Conservation (phyloP, 768 basidiomycete species). For the Candolleomyces eurysporus region DNA sequence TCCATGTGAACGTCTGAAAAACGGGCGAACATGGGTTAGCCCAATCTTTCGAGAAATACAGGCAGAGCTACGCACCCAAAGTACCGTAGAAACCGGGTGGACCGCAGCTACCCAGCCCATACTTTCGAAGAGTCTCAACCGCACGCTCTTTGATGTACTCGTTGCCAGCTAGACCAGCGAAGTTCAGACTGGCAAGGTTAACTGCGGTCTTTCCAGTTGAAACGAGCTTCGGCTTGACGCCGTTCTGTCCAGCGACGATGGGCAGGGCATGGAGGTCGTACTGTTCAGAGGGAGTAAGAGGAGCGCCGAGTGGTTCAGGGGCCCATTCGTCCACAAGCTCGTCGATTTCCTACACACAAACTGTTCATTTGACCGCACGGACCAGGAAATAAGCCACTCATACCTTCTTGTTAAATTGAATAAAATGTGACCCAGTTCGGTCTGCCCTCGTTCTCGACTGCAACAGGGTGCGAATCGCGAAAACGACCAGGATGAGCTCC, state of each 20-base stretch:
- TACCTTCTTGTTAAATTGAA: constrained; percentile 89
- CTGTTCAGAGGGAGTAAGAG: constrained; percentile 57
- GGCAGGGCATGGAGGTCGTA: constrained; percentile 75
- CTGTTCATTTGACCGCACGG: background rate
- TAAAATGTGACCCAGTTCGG: constrained; percentile 69
- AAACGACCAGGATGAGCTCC: constrained; percentile 83
- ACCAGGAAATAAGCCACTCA: constrained; percentile 13
- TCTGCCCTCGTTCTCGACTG: constrained; percentile 89
- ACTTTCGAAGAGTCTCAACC: constrained; percentile 79
- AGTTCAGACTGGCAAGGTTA: constrained; percentile 91
- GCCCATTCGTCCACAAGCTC: constrained; percentile 95
- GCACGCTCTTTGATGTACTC: constrained; percentile 85
- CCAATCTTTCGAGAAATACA: background rate
- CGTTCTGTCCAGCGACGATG: constrained; percentile 74
- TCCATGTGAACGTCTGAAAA: constrained; percentile 83
- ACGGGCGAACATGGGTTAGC: background rate
- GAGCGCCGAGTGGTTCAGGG: constrained; percentile 77
- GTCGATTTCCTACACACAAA: constrained; percentile 75
- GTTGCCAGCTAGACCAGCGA: constrained; percentile 85
- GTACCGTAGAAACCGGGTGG: constrained; percentile 98
- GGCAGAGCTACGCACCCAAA: constrained; percentile 60
- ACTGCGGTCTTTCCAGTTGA: constrained; percentile 68
- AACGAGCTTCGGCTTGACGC: constrained; percentile 80
- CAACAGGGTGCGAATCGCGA: constrained; percentile 86
- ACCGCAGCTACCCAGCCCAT: constrained; percentile 93